Evolutionary conservation across 768 basidiomycete species (phyloP).

Genomic region (Mrakia frigida): DNA sequence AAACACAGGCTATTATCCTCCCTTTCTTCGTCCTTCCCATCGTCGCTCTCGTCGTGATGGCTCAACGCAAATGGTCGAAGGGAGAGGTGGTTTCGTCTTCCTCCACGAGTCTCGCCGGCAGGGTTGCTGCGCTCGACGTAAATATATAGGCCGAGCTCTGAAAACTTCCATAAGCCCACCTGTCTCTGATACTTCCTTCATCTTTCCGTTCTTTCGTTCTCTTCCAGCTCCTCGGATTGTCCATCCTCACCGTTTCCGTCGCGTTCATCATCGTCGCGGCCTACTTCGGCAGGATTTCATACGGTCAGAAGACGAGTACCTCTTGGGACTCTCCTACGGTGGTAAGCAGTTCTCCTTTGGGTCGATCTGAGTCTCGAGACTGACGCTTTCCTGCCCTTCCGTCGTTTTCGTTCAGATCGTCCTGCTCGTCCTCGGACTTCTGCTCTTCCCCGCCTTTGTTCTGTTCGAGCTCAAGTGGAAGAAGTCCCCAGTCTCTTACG

Average conservation of each 20-base stretch:
- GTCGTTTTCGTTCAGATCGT: not conserved
- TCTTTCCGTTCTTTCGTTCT: not conserved
- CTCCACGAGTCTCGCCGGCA: not conserved
- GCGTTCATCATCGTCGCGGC: not conserved
- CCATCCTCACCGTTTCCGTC: not conserved
- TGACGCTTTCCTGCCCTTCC: not conserved
- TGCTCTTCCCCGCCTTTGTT: not conserved
- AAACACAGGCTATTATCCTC: not conserved
- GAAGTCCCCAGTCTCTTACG: not conserved
- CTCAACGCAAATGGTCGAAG: not conserved
- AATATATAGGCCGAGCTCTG: not conserved
- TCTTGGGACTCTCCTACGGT: not conserved
- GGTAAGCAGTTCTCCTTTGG: not conserved
- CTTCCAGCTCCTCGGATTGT: not conserved
- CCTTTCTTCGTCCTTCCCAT: not conserved
- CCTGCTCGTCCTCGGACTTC: not conserved
- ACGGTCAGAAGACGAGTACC: not conserved
- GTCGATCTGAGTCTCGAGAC: not conserved
- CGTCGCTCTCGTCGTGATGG: not conserved
- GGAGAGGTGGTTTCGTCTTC: not conserved
- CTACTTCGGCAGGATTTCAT: not conserved
- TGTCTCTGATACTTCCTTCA: not conserved
- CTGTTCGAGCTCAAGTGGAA: not conserved
- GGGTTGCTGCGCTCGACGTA: not conserved
- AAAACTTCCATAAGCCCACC: not conserved